Evolutionary conservation across 2,329 filamentous ascomycete genomes (phyloP).

Genomic region (Trichoderma oligosporum): DNA sequence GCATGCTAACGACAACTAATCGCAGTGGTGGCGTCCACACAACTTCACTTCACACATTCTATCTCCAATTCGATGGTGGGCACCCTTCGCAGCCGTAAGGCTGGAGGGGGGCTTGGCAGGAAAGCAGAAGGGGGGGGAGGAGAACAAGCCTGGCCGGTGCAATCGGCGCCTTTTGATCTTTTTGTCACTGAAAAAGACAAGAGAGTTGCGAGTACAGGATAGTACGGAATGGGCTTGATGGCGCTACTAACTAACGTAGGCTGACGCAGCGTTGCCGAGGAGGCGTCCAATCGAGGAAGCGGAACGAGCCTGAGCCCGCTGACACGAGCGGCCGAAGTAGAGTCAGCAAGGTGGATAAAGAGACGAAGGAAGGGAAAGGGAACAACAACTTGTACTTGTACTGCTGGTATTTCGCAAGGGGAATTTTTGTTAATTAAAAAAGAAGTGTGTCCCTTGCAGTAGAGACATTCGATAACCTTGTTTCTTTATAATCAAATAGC

Average conservation of each 20-base stretch:
- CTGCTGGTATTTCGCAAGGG: neutral
- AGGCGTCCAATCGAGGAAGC: constrained; percentile 25
- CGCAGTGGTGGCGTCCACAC: neutral
- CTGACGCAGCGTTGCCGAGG: constrained; percentile 20
- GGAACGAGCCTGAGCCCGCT: neutral
- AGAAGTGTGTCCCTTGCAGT: neutral
- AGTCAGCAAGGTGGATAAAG: neutral
- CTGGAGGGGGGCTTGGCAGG: neutral
- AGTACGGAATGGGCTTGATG: too few species aligned
- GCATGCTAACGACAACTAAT: neutral
- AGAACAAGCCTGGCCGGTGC: neutral
- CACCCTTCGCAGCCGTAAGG: neutral
- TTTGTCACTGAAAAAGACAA: neutral
- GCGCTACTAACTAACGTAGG: neutral
- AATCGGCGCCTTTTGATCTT: constrained; percentile 12
- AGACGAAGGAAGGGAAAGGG: neutral
- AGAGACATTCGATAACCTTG: too few species aligned
- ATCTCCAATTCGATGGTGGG: too few species aligned
- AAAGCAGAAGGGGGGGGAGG: neutral
- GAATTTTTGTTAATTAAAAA: neutral
- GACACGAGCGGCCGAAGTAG: constrained; percentile 4
- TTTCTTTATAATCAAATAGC: too few species aligned
- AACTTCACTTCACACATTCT: too few species aligned
- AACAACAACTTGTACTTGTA: too few species aligned
- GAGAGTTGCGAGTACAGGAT: too few species aligned